Conservation (phyloP, 2,329 filamentous ascomycete species). For the Pseudodiploospora longispora region DNA sequence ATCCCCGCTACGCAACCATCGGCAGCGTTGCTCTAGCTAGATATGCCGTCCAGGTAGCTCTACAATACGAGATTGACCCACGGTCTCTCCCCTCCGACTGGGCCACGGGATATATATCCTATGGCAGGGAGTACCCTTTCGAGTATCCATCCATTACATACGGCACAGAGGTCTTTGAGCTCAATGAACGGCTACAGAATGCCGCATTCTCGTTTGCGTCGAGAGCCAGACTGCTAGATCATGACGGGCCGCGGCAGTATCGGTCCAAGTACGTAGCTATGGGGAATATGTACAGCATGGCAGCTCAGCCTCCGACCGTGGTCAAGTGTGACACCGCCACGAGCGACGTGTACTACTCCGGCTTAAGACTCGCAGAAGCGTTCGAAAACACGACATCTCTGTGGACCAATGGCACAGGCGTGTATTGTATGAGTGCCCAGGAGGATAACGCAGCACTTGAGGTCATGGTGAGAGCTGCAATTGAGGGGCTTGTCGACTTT, state of each 20-base stretch:
- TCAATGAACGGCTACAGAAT: conserved; percentile 51
- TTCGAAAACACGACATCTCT: conserved; percentile 58
- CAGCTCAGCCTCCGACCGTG: conserved; percentile 42
- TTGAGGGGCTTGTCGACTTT: conserved; percentile 55
- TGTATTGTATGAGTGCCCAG: conserved; percentile 64
- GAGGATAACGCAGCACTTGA: conserved; percentile 66
- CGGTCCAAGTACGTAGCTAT: conserved; percentile 42
- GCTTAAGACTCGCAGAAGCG: conserved; percentile 48
- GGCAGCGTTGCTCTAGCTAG: conserved; percentile 59
- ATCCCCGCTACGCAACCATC: conserved; percentile 57
- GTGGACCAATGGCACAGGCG: conserved; percentile 59
- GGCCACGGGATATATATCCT: conserved; percentile 60
- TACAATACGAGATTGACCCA: conserved; percentile 68
- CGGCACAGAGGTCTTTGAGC: conserved; percentile 62
- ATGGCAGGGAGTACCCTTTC: conserved; percentile 46
- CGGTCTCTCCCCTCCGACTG: conserved; percentile 59
- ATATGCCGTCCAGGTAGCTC: conserved; percentile 64
- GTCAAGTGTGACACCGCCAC: conserved; percentile 61
- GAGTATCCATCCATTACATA: conserved; percentile 53
- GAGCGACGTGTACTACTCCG: conserved; percentile 65
- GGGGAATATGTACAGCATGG: conserved; percentile 32
- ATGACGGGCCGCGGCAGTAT: conserved; percentile 39
- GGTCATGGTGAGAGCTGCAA: conserved; percentile 52
- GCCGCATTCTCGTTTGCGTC: conserved; percentile 42
- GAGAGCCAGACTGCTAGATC: conserved; percentile 45